These are phyloP conservation scores for Cornus florida DNA, from an alignment of 148 eudicot genomes.

Conservation along the genomic window DNA sequence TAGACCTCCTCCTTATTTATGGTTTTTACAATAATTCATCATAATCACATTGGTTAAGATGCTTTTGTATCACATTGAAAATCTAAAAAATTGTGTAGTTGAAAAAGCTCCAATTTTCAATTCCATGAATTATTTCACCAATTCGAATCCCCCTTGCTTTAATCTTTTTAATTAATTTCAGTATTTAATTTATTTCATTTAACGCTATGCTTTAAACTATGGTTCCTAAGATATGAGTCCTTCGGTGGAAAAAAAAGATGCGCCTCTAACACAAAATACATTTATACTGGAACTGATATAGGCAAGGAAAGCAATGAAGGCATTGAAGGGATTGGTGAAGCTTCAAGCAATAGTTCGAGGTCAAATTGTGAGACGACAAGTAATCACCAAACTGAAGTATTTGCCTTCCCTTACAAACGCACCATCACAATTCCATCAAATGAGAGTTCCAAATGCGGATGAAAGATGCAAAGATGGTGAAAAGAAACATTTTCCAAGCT, in stretches of 20 bases:
- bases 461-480: constrained; percentile 2
- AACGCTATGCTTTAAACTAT: too few species aligned
- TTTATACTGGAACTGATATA: background rate
- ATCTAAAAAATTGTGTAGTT: background rate
- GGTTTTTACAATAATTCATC: background rate
- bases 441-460: constrained; percentile 5
- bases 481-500: constrained; percentile 5
- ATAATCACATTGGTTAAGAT: background rate
- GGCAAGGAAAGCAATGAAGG: constrained; percentile 35
- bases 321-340: constrained; percentile 33
- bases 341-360: constrained; percentile 39
- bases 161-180: too few species aligned
- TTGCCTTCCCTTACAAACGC: constrained; percentile 4
- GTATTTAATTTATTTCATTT: too few species aligned
- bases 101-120: background rate
- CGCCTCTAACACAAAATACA: background rate
- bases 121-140: too few species aligned
- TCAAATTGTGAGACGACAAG: constrained; percentile 22
- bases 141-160: too few species aligned
- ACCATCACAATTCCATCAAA: constrained; percentile 9
- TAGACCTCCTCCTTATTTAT: background rate
- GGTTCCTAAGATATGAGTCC: background rate
- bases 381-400: constrained; percentile 14
- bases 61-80: background rate
- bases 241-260: background rate